Conservation (phyloP, 805 yeast genomes). For the Wickerhamomyces rabaulensis region DNA sequence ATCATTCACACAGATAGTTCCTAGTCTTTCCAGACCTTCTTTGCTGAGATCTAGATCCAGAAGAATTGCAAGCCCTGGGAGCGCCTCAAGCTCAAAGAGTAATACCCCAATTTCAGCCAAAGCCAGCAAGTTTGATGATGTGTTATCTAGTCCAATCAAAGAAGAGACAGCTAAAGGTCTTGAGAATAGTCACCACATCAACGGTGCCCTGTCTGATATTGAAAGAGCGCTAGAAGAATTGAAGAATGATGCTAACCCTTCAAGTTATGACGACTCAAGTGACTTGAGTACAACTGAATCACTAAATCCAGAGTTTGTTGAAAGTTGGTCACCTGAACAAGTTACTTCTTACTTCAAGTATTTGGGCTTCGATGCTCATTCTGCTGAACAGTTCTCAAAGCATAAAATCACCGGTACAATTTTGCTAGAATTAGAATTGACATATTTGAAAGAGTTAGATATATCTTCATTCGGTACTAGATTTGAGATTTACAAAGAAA, state of each 20-base stretch:
- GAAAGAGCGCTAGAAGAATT: constrained; percentile 69
- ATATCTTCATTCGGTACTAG: constrained; percentile 92
- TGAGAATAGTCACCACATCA: constrained; percentile 30
- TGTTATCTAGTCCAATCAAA: constrained; percentile 12
- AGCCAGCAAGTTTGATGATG: constrained; percentile 3
- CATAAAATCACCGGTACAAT: constrained; percentile 90
- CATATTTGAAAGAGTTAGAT: constrained; percentile 86
- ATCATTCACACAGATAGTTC: constrained; percentile 65
- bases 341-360: constrained; percentile 73
- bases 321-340: constrained; percentile 79
- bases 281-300: constrained; percentile 21
- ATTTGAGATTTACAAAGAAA: constrained; percentile 85
- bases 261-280: constrained; percentile 5
- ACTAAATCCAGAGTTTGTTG: constrained; percentile 45
- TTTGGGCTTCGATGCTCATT: constrained; percentile 65
- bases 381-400: constrained; percentile 75
- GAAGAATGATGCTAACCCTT: constrained; percentile 27
- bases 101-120: constrained; percentile 1
- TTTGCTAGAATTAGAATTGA: constrained; percentile 76
- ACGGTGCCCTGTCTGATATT: constrained; percentile 60
- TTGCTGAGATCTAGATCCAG: constrained; percentile 58
- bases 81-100: constrained; percentile 6
- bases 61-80: constrained; percentile 32
- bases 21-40: constrained; percentile 33
- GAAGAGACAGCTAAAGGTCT: background rate